phyloP scores from a whole-genome alignment of 805 yeast genomes.

The Teunomyces barrocoloradensis region DNA sequence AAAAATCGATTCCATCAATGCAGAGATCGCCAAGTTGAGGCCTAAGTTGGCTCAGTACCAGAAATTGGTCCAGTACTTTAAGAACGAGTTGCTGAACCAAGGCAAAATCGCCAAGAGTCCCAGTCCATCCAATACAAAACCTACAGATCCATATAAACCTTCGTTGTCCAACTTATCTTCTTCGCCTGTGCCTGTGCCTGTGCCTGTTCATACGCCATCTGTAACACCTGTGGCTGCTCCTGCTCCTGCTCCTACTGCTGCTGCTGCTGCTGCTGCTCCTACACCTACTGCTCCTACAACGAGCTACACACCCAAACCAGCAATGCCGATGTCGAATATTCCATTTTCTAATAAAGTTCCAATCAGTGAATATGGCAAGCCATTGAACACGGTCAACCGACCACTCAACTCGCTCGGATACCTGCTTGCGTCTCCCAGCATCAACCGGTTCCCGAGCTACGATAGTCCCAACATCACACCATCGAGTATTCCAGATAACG shows the following conservation, averaged over 20 bases:
- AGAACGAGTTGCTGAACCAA: constrained; percentile 18
- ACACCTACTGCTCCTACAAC: background rate
- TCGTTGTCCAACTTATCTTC: background rate
- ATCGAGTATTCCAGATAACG: constrained; percentile 20
- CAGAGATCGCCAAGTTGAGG: constrained; percentile 11
- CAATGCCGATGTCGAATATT: background rate
- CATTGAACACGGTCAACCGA: background rate
- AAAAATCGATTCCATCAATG: constrained; percentile 6
- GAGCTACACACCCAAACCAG: background rate
- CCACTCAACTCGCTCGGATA: constrained; percentile 1
- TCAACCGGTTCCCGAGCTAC: background rate
- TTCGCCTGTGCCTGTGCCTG: background rate
- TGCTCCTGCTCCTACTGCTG: background rate
- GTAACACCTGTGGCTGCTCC: background rate
- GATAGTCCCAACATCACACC: constrained; percentile 9
- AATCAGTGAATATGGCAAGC: background rate
- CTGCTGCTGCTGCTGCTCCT: background rate
- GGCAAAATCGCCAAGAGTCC: constrained; percentile 6
- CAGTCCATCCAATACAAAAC: background rate
- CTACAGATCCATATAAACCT: background rate
- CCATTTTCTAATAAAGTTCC: background rate
- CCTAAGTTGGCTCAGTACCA: constrained; percentile 21
- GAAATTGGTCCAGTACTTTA: constrained; percentile 21
- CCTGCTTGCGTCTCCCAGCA: background rate
- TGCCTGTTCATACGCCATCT: background rate